Percentiles rank a stretch among this genome's conserved stretches.
Evolutionary conservation across 2,329 filamentous ascomycete species (phyloP).

Genomic region (Tolypocladium tropicale): DNA sequence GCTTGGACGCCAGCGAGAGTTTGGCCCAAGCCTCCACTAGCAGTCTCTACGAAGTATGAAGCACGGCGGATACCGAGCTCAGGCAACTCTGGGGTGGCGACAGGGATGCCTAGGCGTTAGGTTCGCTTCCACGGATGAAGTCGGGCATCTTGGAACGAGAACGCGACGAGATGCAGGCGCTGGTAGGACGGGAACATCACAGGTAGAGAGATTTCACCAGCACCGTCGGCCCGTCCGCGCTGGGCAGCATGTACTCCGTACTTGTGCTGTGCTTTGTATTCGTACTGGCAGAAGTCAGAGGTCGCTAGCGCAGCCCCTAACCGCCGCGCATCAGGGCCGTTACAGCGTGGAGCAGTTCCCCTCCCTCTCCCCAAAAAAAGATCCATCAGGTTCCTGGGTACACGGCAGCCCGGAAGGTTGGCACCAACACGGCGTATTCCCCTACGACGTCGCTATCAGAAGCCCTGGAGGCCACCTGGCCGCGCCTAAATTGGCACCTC

Average conservation of each 20-base stretch:
- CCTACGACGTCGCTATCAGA: background rate
- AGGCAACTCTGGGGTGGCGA: background rate
- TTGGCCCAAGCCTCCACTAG: background rate
- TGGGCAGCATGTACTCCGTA: background rate
- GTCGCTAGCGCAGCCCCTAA: background rate
- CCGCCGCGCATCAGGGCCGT: background rate
- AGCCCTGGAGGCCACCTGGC: background rate
- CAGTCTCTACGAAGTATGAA: background rate
- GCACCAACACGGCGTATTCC: too few species aligned
- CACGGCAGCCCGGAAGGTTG: too few species aligned
- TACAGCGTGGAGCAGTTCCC: background rate
- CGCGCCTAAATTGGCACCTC: background rate
- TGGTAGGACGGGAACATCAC: background rate
- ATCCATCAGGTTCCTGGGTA: too few species aligned
- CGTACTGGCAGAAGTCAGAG: background rate
- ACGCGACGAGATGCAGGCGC: background rate
- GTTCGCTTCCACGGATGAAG: background rate
- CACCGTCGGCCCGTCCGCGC: background rate
- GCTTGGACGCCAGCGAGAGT: background rate
- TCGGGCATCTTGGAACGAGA: background rate
- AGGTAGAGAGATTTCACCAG: background rate
- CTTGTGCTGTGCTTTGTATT: too few species aligned
- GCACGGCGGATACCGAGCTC: background rate
- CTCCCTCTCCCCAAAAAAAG: background rate
- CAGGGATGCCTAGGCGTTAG: background rate